Evolutionary conservation across 2,329 filamentous ascomycete genomes (phyloP), one percentile per base, ranked within the genome.

Genomic region (Pseudocercospora eumusae): DNA sequence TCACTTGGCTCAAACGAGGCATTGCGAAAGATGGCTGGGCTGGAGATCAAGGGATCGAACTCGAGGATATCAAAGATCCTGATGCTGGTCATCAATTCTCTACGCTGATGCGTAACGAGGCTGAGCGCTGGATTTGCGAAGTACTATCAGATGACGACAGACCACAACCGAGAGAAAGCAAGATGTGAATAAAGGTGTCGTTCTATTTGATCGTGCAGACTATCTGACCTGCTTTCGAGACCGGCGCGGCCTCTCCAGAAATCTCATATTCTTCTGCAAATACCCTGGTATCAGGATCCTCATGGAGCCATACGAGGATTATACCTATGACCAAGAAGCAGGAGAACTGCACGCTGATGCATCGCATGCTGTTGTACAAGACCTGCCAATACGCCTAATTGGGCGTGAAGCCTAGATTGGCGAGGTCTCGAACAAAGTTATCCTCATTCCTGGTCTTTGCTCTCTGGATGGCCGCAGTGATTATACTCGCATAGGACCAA

Each of bases 51-150:
- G 76, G 77, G 0, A 76, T 90, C 1, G 78, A 78, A 36, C 73
- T 93, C 4, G 83, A 87, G 56, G 86, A 92, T 72, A 82, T 84
- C 31, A 78, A 92, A 0, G 93, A 91, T 69, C 80, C 85, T 1
- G 87, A 84, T 0, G 81, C 87, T 0, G 88, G 88, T 0, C 91
- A 95, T 73, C 79, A 81, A n/a, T 92, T 91, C 69, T 87, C 83
- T 9, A 74, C 79, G 1, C 81, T 76, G 5, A 93, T 95, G 91
- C 81, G 86, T 27, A 76, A 77, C 64, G 88, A 89, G 71, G 83
- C 89, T 3, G 81, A 88, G 10, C 75, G 76, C 36, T 93, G 91
- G 75, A 74, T 93, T 33, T 79, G 77, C 53, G 75, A 77, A 4
- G 54, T 77, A 8, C 58, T 82, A n/a, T 66, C 68, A 44, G 68